Evolutionary conservation across 106 monocot genomes (phyloP).

Genomic region (Platanthera zijinensis): DNA sequence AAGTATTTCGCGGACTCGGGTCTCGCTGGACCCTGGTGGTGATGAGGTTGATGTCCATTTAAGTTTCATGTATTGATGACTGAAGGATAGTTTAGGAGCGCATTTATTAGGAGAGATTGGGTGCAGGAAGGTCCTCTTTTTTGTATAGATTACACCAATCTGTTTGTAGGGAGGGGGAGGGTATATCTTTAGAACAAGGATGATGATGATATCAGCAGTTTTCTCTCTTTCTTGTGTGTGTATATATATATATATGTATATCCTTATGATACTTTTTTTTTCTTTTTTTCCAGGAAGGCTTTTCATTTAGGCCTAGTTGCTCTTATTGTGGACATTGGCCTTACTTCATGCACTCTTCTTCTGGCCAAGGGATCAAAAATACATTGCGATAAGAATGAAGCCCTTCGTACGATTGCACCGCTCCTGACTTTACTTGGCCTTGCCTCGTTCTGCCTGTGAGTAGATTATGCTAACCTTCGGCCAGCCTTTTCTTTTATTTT

Average conservation of each 20-base stretch:
- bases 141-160: too few relatives aligned
- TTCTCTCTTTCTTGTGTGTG: background rate
- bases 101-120: too few relatives aligned
- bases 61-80: too few relatives aligned
- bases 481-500: background rate
- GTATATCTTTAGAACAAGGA: too few relatives aligned
- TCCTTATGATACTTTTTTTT: background rate
- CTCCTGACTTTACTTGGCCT: conserved; percentile 9
- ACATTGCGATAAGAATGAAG: conserved; percentile 7
- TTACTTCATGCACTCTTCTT: conserved; percentile 1
- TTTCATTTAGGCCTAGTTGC: conserved; percentile 8
- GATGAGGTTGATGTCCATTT: too few relatives aligned
- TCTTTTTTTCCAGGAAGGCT: conserved; percentile 7
- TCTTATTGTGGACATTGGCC: conserved; percentile 2
- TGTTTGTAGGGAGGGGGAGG: too few relatives aligned
- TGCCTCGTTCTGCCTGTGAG: conserved; percentile 18
- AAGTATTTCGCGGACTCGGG: too few relatives aligned
- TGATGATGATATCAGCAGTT: background rate
- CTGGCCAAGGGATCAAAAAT: conserved; percentile 7
- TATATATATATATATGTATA: background rate
- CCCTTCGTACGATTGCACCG: conserved; percentile 7
- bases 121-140: too few relatives aligned
- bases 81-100: too few relatives aligned
- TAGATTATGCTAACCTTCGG: background rate
- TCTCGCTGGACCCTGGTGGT: too few relatives aligned